Percentiles rank a stretch among this genome's conserved stretches.
Evolutionary conservation across 2,329 filamentous ascomycete genomes (phyloP).

Genomic region (Metarhizium sp.): DNA sequence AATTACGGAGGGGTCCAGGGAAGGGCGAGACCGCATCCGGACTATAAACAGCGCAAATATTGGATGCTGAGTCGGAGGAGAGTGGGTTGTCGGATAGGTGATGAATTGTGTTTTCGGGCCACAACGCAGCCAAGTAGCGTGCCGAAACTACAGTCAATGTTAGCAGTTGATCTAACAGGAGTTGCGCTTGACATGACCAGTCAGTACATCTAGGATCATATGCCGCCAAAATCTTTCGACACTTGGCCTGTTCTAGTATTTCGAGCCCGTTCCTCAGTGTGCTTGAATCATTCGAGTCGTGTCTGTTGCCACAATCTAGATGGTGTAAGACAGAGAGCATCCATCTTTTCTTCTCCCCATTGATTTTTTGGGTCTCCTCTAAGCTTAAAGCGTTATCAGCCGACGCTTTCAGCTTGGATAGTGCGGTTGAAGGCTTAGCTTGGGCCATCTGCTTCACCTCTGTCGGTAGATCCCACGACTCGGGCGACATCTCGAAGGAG

Average conservation of each 20-base stretch:
- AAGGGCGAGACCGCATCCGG: slow-evolving; percentile 15
- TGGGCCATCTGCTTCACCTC: slow-evolving; percentile 7
- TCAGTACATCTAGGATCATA: slow-evolving; percentile 40
- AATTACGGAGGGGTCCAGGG: slow-evolving; percentile 31
- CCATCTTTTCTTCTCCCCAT: slow-evolving; percentile 28
- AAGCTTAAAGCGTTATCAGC: not conserved
- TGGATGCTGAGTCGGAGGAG: slow-evolving; percentile 1
- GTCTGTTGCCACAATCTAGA: slow-evolving; percentile 24
- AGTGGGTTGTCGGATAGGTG: slow-evolving; percentile 5
- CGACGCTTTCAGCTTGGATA: slow-evolving; percentile 10
- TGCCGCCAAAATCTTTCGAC: slow-evolving; percentile 33
- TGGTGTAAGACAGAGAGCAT: slow-evolving; percentile 48
- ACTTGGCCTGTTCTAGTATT: not conserved
- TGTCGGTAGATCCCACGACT: not conserved
- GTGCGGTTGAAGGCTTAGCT: slow-evolving; percentile 6
- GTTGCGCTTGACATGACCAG: not conserved
- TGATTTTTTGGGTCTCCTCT: slow-evolving; percentile 15
- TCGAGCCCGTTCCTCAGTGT: not conserved
- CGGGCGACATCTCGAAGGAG: not conserved
- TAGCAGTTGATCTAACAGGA: not conserved
- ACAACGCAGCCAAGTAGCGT: not conserved
- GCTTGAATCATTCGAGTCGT: not conserved
- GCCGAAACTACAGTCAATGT: not conserved
- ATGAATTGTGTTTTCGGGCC: slow-evolving; percentile 1
- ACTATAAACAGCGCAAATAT: slow-evolving; percentile 2